Evolutionary conservation across 2,329 filamentous ascomycete genomes (phyloP), one percentile per base, ranked within the genome.

Genomic region (Fusarium xyrophilum): DNA sequence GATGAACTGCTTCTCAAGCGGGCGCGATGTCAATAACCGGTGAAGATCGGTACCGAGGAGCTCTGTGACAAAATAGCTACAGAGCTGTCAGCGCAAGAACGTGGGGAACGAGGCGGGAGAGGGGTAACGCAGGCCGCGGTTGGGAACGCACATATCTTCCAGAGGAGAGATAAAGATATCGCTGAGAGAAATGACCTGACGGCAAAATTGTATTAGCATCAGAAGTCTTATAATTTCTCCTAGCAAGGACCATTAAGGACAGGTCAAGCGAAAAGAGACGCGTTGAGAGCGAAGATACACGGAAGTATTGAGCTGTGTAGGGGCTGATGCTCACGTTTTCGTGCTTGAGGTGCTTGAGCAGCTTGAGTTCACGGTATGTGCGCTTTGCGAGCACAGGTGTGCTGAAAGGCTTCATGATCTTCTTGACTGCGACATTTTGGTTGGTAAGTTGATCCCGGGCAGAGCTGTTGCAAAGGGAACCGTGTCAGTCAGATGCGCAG

Each of bases 391-490:
- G 86, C 62, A 99, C 96, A 2, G 96, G 94, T n/a, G 96, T 99
- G 86, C 94, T 97, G 83, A 99, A 99, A 13, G 96, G 96, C 85
- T 98, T 99, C 95, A 99, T 98, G 78, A 99, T 99, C 88, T 99
- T 99, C 88, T 99, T 99, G 79, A 99, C 94, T 63, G 96, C 96
- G 66, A 99, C 96, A 81, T 94, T 93, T 81, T 97, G 94, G 79
- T 88, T 92, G 64, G 96, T 98, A 81, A 99, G 93, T 84, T 98
- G 94, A 81, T 99, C 96, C 82, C 93, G 95, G 61, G 96, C 96
- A 70, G 96, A 98, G 82, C 95, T 98, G 70, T 67, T 48, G 36
- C 50, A 40, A 43, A 43, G 46, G 46, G 32, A 44, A 30, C 35
- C 42, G 13, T 35, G 58, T 69, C 36, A 65, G 63, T 59, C 44